Evolutionary conservation across 2,329 filamentous ascomycete species (phyloP), one percentile per base, ranked within the genome.

Genomic region (Aspergillus candidus): DNA sequence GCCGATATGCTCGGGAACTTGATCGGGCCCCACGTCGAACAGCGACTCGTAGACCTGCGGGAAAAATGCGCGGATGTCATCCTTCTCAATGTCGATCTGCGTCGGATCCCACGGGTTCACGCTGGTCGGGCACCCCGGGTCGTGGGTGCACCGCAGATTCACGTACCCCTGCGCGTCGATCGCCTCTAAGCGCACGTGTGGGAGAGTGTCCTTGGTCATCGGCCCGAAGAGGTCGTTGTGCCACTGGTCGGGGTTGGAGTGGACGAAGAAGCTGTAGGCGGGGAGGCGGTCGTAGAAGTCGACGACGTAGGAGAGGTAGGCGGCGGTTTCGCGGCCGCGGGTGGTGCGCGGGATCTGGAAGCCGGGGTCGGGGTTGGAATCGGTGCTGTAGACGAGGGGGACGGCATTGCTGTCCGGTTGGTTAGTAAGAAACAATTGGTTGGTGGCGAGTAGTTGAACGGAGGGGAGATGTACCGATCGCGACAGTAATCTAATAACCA

Each of bases 241-340:
- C 76, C 76, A 79, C 37, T 75, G 68, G 40, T 66, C 67, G 15
- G 76, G 71, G 46, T 82, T 75, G 11, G 75, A 72, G 56, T 84
- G 80, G 61, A 80, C 74, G 63, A 84, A 81, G 50, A 83, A 74
- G 29, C 70, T 69, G 48, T 82, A 70, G 42, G 80, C 77, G 2
- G 78, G 73, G 4, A 84, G 70, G 3, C 68, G 55, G 49, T 82
- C 71, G 63, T 84, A 83, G 59, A 77, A 72, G 57, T 81, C 77
- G 54, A 80, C 74, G 54, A 83, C 73, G 61, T 79, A 82, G 32
- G 72, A 76, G 32, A 82, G 69, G 57, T 83, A 83, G 6, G 79
- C 73, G 65, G 79, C 76, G 30, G 77, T 79, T 62, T 84, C 80
- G 54, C 80, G 76, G 30, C 80, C 80, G 59, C 80, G 53, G 31